Base-by-base conservation (phyloP, 148 eudicot genomes). In the Cornus kousa region DNA sequence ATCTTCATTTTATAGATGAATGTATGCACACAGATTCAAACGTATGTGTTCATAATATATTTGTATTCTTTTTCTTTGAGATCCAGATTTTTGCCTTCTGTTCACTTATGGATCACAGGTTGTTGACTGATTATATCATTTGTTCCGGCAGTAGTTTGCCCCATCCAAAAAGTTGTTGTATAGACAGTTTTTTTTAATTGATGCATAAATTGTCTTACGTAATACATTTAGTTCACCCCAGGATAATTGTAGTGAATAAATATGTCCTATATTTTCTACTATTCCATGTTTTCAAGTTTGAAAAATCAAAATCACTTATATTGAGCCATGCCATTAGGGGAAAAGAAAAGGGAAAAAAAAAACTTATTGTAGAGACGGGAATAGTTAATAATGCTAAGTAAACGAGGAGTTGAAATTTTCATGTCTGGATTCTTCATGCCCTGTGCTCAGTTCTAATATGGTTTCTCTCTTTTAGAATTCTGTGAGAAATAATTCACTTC, bases 401-500 rank as follows among this genome's bases (percentile, higher is more conserved):
- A n/a, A 62, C 7, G 19, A 62, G 66, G 6, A 19, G 66, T 62
- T 62, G 8, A 17, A 19, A 20, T 43, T 62, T n/a, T 53, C 59
- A 11, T 53, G 48, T 67, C n/a, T 31, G 64, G 70, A 46, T 75
- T 20, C 39, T 64, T 57, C 23, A 19, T 32, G 76, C 16, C 7
- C 7, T 39, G 43, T 39, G 48, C 48, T 16, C 11, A 39, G 59
- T 17, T 2, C 66, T 62, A 62, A 62, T 62, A 5, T 57, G 19
- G 65, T 71, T 43, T 7, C 81, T 62, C 24, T 55, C 31, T 69
- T 62, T 68, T 43, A 96, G 99, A 93, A 90, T 85, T 82, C 88
- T 72, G 80, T 82, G 71, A 87, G 85, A 74, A 89, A 88, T 84
- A 83, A 62, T 86, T 90, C 90, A 28, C 93, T 96, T 74, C 86